Base-by-base conservation (phyloP, 495 filamentous ascomycete genomes). In the Talaromyces nanjingensis region DNA sequence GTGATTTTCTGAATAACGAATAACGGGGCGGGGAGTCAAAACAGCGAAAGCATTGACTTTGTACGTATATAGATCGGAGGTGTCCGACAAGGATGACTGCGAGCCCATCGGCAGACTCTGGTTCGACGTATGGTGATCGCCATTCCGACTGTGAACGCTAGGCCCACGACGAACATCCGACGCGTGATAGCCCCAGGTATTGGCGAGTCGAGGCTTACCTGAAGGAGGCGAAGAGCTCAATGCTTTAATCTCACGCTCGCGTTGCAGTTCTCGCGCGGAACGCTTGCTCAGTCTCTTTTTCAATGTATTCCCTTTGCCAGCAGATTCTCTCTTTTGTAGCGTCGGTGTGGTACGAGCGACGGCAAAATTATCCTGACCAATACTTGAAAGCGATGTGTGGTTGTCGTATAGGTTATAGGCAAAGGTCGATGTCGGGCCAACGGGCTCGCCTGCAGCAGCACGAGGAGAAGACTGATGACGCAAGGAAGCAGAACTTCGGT, bases 241-340 rank as follows among this genome's bases (percentile, higher is more conserved):
- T n/a, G 89, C 82, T 64, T 86, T 87, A 67, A 97, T 91, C 75
- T 97, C 91, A 61, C 89, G 89, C 72, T 96, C 92, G 18, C 92
- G 83, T 60, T 85, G 80, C 70, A 85, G 84, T 63, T 96, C 89
- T 42, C 88, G 76, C 37, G 86, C 84, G 60, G 88, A 87, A 62
- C 88, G 83, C 75, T 92, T 96, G 79, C 88, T 94, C 16, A 90
- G 87, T 67, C 85, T 89, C 56, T 88, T 85, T 33, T 86, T 83
- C 42, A 85, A 73, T 25, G 89, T 77, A 22, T 75, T 75, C 1
- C 78, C 74, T 5, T 71, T 59, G 59, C 80, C 79, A 76, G 80
- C 73, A 22, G 56, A 59, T 71, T 78, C 82, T 56, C 83, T 85
- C 70, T 87, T 88, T 65, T 70, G 70, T 45, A 91, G 72, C 6